Evolutionary conservation across 179 eudicot species (phyloP).

Genomic region (Drosera spatulata): DNA sequence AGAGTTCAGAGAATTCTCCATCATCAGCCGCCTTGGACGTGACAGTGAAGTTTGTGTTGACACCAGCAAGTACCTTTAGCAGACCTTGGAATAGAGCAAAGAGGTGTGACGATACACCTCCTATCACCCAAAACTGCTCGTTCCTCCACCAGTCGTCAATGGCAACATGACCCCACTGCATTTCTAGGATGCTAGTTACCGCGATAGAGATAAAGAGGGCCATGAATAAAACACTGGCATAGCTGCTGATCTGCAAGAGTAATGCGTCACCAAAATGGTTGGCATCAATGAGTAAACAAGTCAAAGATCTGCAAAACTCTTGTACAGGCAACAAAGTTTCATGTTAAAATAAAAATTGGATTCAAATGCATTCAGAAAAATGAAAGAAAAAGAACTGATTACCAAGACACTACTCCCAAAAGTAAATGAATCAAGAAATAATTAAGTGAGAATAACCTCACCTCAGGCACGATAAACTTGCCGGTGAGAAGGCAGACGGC

Average conservation of each 20-base stretch:
- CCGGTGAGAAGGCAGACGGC: conserved; percentile 74
- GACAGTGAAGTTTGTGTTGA: conserved; percentile 85
- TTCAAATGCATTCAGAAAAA: too few species aligned
- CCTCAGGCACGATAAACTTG: conserved; percentile 75
- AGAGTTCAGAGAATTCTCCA: conserved; percentile 79
- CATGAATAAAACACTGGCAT: conserved; percentile 63
- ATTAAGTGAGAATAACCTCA: conserved; percentile 5
- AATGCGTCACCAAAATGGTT: too few species aligned
- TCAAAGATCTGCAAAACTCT: not conserved
- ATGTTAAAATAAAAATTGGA: too few species aligned
- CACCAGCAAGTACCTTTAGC: conserved; percentile 66
- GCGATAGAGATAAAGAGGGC: conserved; percentile 65
- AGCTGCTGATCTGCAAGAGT: conserved; percentile 63
- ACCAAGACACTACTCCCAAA: not conserved
- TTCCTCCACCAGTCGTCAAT: conserved; percentile 94
- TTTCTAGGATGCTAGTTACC: conserved; percentile 63
- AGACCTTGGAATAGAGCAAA: conserved; percentile 85
- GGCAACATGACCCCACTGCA: conserved; percentile 72
- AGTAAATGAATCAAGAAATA: not conserved
- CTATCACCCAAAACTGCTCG: conserved; percentile 92
- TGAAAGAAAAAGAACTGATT: not conserved
- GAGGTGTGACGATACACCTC: conserved; percentile 78
- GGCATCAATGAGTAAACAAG: not conserved
- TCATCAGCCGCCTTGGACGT: conserved; percentile 74
- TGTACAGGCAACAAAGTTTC: too few species aligned